These are phyloP conservation scores for Suillus plorans DNA, from an alignment of 768 basidiomycete genomes.

Conservation along the genomic window DNA sequence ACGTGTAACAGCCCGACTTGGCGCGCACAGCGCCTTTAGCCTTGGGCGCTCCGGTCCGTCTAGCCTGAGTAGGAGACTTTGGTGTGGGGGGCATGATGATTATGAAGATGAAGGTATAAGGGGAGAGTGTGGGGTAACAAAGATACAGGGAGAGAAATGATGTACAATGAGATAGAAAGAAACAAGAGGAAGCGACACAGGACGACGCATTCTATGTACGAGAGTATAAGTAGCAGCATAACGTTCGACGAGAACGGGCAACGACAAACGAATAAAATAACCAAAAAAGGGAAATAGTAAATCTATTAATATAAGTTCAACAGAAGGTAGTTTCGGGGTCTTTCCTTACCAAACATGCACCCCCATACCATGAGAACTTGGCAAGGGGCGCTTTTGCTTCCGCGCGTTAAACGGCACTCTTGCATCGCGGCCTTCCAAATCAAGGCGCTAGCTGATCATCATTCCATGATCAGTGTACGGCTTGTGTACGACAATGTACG, in stretches of 20 bases:
- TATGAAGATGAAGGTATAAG: not conserved
- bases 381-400: constrained; percentile 24
- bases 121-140: constrained; percentile 25
- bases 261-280: not conserved
- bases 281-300: constrained; percentile 9
- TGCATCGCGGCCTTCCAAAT: constrained; percentile 20
- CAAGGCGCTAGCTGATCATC: constrained; percentile 20
- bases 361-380: constrained; percentile 23
- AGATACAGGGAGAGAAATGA: constrained; percentile 12
- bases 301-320: constrained; percentile 7
- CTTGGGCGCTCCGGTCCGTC: constrained; percentile 58
- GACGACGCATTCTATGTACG: constrained; percentile 21
- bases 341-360: constrained; percentile 13
- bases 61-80: constrained; percentile 39
- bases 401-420: constrained; percentile 13
- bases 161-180: constrained; percentile 3
- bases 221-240: constrained; percentile 29
- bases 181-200: constrained; percentile 13
- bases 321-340: constrained; percentile 20
- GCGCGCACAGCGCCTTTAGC: constrained; percentile 81
- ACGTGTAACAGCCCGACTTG: constrained; percentile 88
- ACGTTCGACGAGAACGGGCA: constrained; percentile 23
- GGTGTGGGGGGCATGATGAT: constrained; percentile 36
- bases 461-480: not conserved
- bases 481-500: constrained; percentile 5